Conservation (phyloP, 257 asterid species). For the Solanum chmielewskii region DNA sequence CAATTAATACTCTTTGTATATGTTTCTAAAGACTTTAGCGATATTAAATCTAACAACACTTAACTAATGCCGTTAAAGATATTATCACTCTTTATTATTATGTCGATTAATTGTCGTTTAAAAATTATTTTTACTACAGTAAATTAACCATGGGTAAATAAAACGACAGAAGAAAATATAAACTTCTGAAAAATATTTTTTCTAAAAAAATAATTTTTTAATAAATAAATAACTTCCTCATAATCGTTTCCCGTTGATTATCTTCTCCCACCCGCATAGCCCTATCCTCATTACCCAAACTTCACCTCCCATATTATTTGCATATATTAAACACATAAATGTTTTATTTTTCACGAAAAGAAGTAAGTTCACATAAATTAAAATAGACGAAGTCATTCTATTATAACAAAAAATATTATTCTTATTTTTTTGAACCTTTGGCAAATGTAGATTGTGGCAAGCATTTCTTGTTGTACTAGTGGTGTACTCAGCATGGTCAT, state of each 20-base stretch:
- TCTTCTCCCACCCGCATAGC: neutral
- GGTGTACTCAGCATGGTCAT: slow-evolving; percentile 91
- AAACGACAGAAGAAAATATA: neutral
- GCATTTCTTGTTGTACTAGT: slow-evolving; percentile 71
- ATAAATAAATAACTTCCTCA: neutral
- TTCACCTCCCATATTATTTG: neutral
- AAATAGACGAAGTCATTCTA: neutral
- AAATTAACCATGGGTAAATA: neutral
- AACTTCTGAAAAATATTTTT: neutral
- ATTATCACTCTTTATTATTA: too few species aligned
- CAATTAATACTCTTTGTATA: too few species aligned
- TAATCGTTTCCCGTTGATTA: neutral
- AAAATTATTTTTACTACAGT: too few species aligned
- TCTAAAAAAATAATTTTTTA: too few species aligned
- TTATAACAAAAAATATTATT: neutral
- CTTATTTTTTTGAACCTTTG: neutral
- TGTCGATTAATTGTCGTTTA: accelerated
- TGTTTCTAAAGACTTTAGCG: too few species aligned
- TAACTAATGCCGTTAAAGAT: too few species aligned
- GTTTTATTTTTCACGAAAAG: neutral
- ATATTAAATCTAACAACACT: too few species aligned
- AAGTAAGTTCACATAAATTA: neutral
- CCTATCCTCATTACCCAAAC: neutral
- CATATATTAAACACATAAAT: neutral
- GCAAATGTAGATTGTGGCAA: slow-evolving; percentile 65